Conservation (phyloP, 148 eudicot genomes). For the Vaccinium vitisidaea region DNA sequence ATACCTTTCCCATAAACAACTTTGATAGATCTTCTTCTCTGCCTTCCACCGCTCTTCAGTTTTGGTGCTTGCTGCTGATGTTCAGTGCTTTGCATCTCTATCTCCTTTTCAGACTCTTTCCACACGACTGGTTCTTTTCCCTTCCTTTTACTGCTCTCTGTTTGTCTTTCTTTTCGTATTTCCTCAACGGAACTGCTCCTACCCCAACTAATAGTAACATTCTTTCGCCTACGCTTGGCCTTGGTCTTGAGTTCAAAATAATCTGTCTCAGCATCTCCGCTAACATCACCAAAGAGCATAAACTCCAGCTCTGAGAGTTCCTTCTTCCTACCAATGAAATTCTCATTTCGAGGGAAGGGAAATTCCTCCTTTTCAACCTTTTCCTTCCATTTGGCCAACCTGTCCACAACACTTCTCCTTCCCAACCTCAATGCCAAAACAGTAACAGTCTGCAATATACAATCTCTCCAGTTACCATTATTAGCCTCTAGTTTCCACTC, state of each 20-base stretch:
- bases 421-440: slow-evolving; percentile 85
- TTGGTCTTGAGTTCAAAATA: slow-evolving; percentile 82
- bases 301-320: slow-evolving; percentile 89
- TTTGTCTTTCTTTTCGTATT: slow-evolving; percentile 32
- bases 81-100: slow-evolving; percentile 74
- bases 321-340: slow-evolving; percentile 85
- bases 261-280: slow-evolving; percentile 78
- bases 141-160: slow-evolving; percentile 41
- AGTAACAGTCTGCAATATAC: slow-evolving; percentile 71
- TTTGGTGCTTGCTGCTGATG: slow-evolving; percentile 36
- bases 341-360: slow-evolving; percentile 78
- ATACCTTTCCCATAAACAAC: slow-evolving; percentile 87
- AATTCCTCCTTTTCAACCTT: slow-evolving; percentile 88
- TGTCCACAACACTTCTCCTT: slow-evolving; percentile 88
- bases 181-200: slow-evolving; percentile 66
- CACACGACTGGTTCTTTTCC: slow-evolving; percentile 90
- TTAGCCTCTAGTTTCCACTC: slow-evolving; percentile 93
- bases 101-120: slow-evolving; percentile 92
- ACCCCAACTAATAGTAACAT: slow-evolving; percentile 69
- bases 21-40: slow-evolving; percentile 59
- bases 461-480: slow-evolving; percentile 87
- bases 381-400: slow-evolving; percentile 79
- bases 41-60: slow-evolving; percentile 41
- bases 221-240: slow-evolving; percentile 47
- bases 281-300: slow-evolving; percentile 87